Percentiles rank a stretch among this genome's conserved stretches.
phyloP scores from a whole-genome alignment of 2,329 filamentous ascomycete species.

The Cytospora paraplurivora region DNA sequence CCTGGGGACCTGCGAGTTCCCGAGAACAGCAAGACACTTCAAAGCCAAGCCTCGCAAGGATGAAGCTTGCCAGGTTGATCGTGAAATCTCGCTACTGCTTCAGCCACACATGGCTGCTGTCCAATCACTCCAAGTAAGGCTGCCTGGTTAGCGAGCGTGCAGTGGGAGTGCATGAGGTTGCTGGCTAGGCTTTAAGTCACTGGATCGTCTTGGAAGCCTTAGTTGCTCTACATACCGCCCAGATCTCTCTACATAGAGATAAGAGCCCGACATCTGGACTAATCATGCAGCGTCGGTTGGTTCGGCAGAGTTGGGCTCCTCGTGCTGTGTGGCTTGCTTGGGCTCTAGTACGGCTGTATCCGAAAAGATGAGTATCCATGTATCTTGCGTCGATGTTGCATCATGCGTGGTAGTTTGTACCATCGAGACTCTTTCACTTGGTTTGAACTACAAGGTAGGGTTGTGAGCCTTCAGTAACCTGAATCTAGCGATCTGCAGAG shows the following conservation, averaged over 20 bases:
- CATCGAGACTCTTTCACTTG: background rate
- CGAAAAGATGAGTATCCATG: background rate
- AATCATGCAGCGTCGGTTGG: background rate
- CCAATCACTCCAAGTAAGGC: slow-evolving; percentile 23
- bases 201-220: background rate
- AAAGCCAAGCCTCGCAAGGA: slow-evolving; percentile 14
- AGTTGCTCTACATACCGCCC: background rate
- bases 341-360: background rate
- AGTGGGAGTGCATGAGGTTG: background rate
- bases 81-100: slow-evolving; percentile 16
- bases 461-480: background rate
- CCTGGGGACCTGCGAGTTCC: slow-evolving; percentile 23
- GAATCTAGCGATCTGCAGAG: background rate
- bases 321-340: background rate
- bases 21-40: slow-evolving; percentile 17
- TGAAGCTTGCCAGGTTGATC: slow-evolving; percentile 16
- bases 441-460: background rate
- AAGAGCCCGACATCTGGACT: background rate
- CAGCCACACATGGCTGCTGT: slow-evolving; percentile 16
- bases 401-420: background rate
- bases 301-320: background rate
- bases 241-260: background rate
- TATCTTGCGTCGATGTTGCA: slow-evolving; percentile 1
- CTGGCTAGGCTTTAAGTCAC: slow-evolving; percentile 11
- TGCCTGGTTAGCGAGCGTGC: slow-evolving; percentile 26